phyloP scores from a whole-genome alignment of 805 yeast genomes.

The Yarrowia keelungensis region DNA sequence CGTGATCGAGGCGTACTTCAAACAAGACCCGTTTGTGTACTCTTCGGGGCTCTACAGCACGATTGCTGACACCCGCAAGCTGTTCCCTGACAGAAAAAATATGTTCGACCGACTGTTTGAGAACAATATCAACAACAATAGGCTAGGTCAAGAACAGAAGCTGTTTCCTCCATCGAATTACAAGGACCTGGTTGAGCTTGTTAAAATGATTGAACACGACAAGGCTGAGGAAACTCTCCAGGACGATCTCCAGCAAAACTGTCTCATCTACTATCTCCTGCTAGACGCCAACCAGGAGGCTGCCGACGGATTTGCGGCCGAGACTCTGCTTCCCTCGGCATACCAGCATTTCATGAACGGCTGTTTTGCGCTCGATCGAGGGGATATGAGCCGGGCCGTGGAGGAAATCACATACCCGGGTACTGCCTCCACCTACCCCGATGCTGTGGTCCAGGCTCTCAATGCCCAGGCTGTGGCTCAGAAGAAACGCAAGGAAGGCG shows the following conservation, averaged over 20 bases:
- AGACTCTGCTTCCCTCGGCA: neutral
- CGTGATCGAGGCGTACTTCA: constrained; percentile 12
- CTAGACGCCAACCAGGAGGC: constrained; percentile 7
- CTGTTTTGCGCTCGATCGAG: constrained; percentile 31
- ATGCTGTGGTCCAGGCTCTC: constrained; percentile 3
- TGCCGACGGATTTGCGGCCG: constrained; percentile 11
- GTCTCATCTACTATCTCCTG: constrained; percentile 18
- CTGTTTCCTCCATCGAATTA: constrained; percentile 7
- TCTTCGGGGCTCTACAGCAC: neutral
- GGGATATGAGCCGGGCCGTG: neutral
- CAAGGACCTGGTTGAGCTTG: neutral
- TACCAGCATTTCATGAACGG: constrained; percentile 29
- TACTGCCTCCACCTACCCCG: constrained; percentile 23
- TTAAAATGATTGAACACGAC: neutral
- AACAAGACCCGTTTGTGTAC: constrained; percentile 9
- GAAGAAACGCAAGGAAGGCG: neutral
- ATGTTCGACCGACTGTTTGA: constrained; percentile 27
- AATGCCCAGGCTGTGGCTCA: neutral
- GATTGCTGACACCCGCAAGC: constrained; percentile 1
- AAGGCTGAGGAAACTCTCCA: constrained; percentile 2
- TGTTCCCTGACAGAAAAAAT: constrained; percentile 22
- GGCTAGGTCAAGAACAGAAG: neutral
- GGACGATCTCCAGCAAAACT: constrained; percentile 21
- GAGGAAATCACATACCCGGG: constrained; percentile 18
- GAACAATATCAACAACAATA: neutral